Evolutionary conservation across 2,329 filamentous ascomycete species (phyloP).

Genomic region (Beauveria sp.): DNA sequence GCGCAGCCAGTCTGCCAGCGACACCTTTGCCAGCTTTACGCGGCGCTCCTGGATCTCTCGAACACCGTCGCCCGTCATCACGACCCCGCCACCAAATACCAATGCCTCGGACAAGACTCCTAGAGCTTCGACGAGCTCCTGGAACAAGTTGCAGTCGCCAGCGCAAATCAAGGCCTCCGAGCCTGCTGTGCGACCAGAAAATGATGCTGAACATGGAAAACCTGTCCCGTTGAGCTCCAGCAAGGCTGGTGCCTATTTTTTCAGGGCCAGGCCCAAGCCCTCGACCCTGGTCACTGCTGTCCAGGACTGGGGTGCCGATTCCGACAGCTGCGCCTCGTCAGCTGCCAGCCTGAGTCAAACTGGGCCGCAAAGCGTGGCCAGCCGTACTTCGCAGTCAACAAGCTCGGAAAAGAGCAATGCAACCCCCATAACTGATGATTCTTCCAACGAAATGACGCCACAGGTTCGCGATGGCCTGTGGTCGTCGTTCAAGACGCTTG

Average conservation of each 20-base stretch:
- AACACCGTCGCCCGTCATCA: slow-evolving; percentile 37
- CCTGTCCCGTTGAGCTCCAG: slow-evolving; percentile 30
- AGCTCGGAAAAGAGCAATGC: slow-evolving; percentile 30
- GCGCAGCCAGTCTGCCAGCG: slow-evolving; percentile 31
- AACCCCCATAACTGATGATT: slow-evolving; percentile 34
- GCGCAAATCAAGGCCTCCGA: slow-evolving; percentile 7
- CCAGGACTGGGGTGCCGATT: slow-evolving; percentile 25
- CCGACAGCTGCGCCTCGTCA: slow-evolving; percentile 39
- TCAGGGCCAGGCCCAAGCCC: slow-evolving; percentile 41
- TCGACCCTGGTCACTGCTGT: slow-evolving; percentile 34
- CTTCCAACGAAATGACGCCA: slow-evolving; percentile 36
- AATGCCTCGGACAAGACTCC: slow-evolving; percentile 18
- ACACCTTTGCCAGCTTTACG: slow-evolving; percentile 43
- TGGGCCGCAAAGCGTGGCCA: slow-evolving; percentile 29
- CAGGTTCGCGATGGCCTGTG: slow-evolving; percentile 44
- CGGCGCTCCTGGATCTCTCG: slow-evolving; percentile 47
- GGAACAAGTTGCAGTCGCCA: slow-evolving; percentile 17
- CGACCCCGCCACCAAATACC: slow-evolving; percentile 19
- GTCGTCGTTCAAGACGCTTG: slow-evolving; percentile 47
- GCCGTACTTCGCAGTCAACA: slow-evolving; percentile 30
- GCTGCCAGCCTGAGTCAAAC: slow-evolving; percentile 36
- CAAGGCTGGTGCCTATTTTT: slow-evolving; percentile 41
- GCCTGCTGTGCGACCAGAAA: background rate
- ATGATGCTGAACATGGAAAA: slow-evolving; percentile 20
- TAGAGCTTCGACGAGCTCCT: slow-evolving; percentile 19